These are phyloP conservation scores for Pistacia integerrima DNA, from an alignment of 345 rosid species.

Conservation along the genomic window DNA sequence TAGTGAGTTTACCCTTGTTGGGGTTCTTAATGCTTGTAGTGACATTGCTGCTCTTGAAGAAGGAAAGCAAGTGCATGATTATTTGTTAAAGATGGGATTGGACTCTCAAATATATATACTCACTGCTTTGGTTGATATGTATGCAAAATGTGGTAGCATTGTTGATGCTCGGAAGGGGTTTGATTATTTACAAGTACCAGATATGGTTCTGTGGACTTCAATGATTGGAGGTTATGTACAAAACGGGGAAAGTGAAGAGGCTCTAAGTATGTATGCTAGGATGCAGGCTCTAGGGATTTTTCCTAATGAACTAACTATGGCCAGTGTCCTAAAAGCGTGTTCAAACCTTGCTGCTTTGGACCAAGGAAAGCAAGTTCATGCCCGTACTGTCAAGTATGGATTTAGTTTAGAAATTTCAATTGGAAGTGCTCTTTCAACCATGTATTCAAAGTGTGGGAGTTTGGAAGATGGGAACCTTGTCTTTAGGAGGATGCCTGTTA, in stretches of 20 bases:
- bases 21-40: constrained; percentile 83
- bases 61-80: constrained; percentile 75
- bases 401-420: constrained; percentile 45
- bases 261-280: constrained; percentile 50
- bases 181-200: constrained; percentile 44
- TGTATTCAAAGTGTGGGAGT: constrained; percentile 59
- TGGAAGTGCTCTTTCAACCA: constrained; percentile 54
- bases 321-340: constrained; percentile 68
- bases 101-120: constrained; percentile 57
- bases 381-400: constrained; percentile 53
- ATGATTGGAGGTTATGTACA: constrained; percentile 59
- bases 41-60: constrained; percentile 53
- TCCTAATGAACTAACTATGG: constrained; percentile 70
- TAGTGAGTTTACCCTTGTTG: constrained; percentile 69
- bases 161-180: constrained; percentile 63
- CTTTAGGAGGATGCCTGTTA: constrained; percentile 52
- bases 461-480: constrained; percentile 50
- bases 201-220: constrained; percentile 83
- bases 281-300: constrained; percentile 60
- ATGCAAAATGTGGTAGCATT: constrained; percentile 56
- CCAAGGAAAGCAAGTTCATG: constrained; percentile 77
- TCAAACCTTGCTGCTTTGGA: constrained; percentile 49
- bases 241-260: constrained; percentile 54
- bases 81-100: constrained; percentile 62
- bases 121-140: constrained; percentile 78